These are phyloP conservation scores for Pseudohalonectria lignicola DNA, from an alignment of 2,329 filamentous ascomycete genomes.

Conservation along the genomic window DNA sequence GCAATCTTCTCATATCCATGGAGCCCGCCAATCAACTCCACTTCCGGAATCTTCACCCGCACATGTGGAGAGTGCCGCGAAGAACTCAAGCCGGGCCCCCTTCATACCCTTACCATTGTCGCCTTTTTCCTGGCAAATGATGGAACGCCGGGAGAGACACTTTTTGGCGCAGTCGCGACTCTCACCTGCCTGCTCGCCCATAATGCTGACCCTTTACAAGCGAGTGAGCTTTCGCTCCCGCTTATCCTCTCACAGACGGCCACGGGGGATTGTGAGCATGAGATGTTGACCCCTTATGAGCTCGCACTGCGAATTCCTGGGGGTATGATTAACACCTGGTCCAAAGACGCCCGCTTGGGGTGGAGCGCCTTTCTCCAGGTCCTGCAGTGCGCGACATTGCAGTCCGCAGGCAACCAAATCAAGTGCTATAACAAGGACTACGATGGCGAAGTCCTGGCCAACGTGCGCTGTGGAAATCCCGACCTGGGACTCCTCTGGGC, in stretches of 20 bases:
- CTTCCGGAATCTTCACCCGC: slow-evolving; percentile 1
- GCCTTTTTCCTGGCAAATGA: slow-evolving; percentile 1
- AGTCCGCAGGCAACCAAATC: no score
- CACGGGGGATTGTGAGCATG: background rate
- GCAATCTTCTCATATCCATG: slow-evolving; percentile 2
- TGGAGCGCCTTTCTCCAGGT: background rate
- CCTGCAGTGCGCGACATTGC: no score
- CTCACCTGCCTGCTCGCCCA: slow-evolving; percentile 1
- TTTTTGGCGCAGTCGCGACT: slow-evolving; percentile 3
- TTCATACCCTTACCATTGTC: slow-evolving; percentile 1
- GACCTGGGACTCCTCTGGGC: slow-evolving; percentile 2
- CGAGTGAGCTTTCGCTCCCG: background rate
- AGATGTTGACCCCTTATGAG: background rate
- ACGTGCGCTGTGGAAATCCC: background rate
- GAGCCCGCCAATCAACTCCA: background rate
- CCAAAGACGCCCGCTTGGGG: background rate
- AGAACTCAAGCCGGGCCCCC: background rate
- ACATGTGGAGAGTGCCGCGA: background rate
- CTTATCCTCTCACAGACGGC: no score
- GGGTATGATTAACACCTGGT: background rate
- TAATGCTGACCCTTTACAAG: background rate
- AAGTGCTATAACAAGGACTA: no score
- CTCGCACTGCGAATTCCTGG: background rate
- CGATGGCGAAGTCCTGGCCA: background rate
- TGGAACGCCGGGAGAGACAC: slow-evolving; percentile 1